These are phyloP conservation scores for Epichloe aotearoae DNA, from an alignment of 2,329 filamentous ascomycete species.

Conservation along the genomic window DNA sequence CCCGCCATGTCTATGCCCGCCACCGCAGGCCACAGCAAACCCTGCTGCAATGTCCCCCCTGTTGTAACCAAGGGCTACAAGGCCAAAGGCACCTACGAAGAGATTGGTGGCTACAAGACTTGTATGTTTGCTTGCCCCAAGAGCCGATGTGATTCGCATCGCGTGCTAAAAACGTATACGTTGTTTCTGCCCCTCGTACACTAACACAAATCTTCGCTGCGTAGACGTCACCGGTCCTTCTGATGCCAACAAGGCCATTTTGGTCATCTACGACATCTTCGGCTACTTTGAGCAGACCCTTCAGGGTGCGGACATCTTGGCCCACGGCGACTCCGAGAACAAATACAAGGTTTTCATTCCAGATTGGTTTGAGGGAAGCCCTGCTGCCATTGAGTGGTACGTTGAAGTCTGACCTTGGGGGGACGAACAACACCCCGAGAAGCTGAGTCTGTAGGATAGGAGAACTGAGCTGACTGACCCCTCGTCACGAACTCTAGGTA, in stretches of 20 bases:
- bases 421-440: background rate
- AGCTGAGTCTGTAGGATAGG: background rate
- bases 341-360: conserved; percentile 83
- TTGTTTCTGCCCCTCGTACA: background rate
- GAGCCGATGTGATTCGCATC: background rate
- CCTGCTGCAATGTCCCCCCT: conserved; percentile 46
- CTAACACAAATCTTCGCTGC: background rate
- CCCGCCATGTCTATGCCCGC: conserved; percentile 36
- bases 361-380: conserved; percentile 75
- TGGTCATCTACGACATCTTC: conserved; percentile 55
- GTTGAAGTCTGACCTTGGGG: conserved; percentile 1
- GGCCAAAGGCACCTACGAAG: conserved; percentile 42
- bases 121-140: conserved; percentile 16
- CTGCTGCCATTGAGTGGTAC: conserved; percentile 40
- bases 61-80: conserved; percentile 42
- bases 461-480: background rate
- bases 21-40: conserved; percentile 38
- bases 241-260: conserved; percentile 41
- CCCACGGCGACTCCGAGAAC: conserved; percentile 38
- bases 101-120: conserved; percentile 42
- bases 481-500: conserved; percentile 27
- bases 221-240: conserved; percentile 34
- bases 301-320: conserved; percentile 56
- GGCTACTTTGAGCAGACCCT: conserved; percentile 58
- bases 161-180: background rate